Evolutionary conservation across 1,139 yeast genomes (phyloP), one percentile per base, ranked within the genome.

Genomic region (Yamadazyma buinensis): DNA sequence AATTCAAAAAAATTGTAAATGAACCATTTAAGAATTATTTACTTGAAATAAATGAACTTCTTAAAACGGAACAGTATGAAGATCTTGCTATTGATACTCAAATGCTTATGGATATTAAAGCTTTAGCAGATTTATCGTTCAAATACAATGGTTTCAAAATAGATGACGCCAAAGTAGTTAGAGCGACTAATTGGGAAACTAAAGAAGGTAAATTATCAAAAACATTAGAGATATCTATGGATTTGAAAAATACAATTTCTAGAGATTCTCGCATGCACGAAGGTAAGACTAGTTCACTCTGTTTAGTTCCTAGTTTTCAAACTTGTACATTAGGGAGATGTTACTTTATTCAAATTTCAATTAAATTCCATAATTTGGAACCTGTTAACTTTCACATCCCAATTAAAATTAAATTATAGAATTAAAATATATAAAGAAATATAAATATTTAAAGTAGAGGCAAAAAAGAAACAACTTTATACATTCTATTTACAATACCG

Each of bases 221-320:
- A 39, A 57, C 52, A 28, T 18, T 61, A 51, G 35, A 55, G 48
- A 11, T 42, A 52, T 24, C 46, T 38, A 26, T 40, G 57, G 44
- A 61, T 54, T 39, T 50, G 52, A 30, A 44, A 40, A 33, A 53
- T 44, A 22, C 54, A 52, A 36, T 56, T 48, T 34, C 47, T 49
- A 38, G 39, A 28, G 43, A 39, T 28, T 28, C 35, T 49, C 44
- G 36, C 48, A 59, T 39, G 70, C 80, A 0, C n/a, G n/a, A n/a
- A n/a, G n/a, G n/a, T n/a, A n/a, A n/a, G n/a, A n/a, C n/a, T n/a
- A n/a, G n/a, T n/a, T n/a, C n/a, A n/a, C n/a, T n/a, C n/a, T n/a
- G n/a, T n/a, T 53, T 79, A 38, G 68, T 77, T 2, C 84, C 84
- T 0, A 68, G 65, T 40, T 78, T 79, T 54, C 84, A 79, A 48